Evolutionary conservation across 1,284 basidiomycete species (phyloP).

Genomic region (Malassezia dermatis): DNA sequence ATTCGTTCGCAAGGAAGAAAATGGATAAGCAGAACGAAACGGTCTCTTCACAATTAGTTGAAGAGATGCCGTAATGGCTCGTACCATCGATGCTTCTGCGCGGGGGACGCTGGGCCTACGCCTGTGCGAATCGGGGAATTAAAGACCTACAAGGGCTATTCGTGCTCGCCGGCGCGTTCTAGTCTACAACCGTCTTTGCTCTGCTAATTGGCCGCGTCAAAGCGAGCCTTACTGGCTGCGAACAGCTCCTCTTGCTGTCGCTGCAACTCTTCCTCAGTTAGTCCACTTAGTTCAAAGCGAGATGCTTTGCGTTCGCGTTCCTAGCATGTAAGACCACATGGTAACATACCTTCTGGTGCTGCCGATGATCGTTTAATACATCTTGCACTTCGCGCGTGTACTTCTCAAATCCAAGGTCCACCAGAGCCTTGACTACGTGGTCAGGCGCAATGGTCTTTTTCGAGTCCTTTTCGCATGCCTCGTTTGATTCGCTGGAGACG

Average conservation of each 20-base stretch:
- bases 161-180: not conserved
- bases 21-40: not conserved
- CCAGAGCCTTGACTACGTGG: slow-evolving; percentile 83
- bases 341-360: slow-evolving; percentile 63
- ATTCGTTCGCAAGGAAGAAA: not conserved
- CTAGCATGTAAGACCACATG: not conserved
- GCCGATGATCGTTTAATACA: slow-evolving; percentile 87
- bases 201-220: slow-evolving; percentile 48
- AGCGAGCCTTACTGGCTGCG: slow-evolving; percentile 62
- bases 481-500: slow-evolving; percentile 93
- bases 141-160: not conserved
- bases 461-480: slow-evolving; percentile 93
- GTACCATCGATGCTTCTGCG: not conserved
- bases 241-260: slow-evolving; percentile 82
- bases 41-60: not conserved
- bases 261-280: slow-evolving; percentile 80
- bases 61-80: not conserved
- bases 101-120: not conserved
- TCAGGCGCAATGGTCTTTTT: slow-evolving; percentile 99
- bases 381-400: slow-evolving; percentile 80
- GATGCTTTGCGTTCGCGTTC: slow-evolving; percentile 60
- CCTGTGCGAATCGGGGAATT: not conserved
- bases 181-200: not conserved
- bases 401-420: slow-evolving; percentile 79
- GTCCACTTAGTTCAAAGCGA: slow-evolving; percentile 66